Conservation (phyloP, 2,329 filamentous ascomycete species). For the Cytospora leucostoma region DNA sequence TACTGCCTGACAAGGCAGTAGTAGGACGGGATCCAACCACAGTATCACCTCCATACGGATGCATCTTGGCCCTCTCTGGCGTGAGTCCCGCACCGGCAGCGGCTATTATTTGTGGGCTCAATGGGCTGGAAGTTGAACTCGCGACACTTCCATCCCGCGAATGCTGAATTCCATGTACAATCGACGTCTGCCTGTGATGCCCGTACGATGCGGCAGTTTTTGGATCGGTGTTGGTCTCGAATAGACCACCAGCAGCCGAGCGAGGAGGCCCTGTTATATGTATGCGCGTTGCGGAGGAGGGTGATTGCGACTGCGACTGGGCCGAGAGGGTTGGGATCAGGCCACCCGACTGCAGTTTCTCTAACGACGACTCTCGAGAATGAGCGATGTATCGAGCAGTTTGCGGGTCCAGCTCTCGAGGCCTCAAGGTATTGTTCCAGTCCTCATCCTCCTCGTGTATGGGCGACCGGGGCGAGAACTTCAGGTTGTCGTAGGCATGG, state of each 20-base stretch:
- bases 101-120: constrained; percentile 85
- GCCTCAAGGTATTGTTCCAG: constrained; percentile 56
- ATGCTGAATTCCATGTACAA: constrained; percentile 96
- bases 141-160: constrained; percentile 83
- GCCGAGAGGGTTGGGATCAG: constrained; percentile 38
- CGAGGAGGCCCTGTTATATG: constrained; percentile 46
- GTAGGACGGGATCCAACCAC: constrained; percentile 45
- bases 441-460: constrained; percentile 56
- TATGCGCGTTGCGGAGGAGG: constrained; percentile 38
- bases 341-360: constrained; percentile 48
- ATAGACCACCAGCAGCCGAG: constrained; percentile 43
- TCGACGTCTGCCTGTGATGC: constrained; percentile 94
- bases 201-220: constrained; percentile 63
- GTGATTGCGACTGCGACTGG: constrained; percentile 28
- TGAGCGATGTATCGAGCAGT: constrained; percentile 48
- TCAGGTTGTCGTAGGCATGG: constrained; percentile 53
- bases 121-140: constrained; percentile 77
- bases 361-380: constrained; percentile 60
- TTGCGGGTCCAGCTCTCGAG: constrained; percentile 43
- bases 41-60: constrained; percentile 46
- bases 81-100: constrained; percentile 60
- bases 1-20: constrained; percentile 50
- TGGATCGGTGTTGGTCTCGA: constrained; percentile 57
- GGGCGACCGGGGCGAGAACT: constrained; percentile 53
- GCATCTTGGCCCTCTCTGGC: constrained; percentile 55